These are phyloP conservation scores for Cucurbitaria berberidis DNA, from an alignment of 2,329 filamentous ascomycete genomes.

Conservation along the genomic window DNA sequence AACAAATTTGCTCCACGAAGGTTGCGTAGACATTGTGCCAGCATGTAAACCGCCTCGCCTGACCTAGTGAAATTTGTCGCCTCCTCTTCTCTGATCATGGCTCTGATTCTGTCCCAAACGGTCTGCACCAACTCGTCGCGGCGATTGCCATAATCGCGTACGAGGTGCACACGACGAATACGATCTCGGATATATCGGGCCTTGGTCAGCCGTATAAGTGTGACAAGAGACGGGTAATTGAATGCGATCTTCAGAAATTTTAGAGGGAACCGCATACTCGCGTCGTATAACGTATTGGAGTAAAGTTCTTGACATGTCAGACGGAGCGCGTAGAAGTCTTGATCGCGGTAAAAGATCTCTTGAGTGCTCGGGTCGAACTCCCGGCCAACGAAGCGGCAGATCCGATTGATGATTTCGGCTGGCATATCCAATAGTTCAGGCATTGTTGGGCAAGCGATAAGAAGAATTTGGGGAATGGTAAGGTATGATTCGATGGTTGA, in stretches of 20 bases:
- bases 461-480: neutral
- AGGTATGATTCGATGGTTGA: neutral
- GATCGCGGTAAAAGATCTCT: neutral
- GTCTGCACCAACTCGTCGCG: too few species aligned
- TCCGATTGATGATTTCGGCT: neutral
- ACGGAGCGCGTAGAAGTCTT: neutral
- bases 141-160: neutral
- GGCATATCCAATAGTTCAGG: neutral
- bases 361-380: neutral
- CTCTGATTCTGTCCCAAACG: too few species aligned
- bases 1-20: neutral
- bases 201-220: neutral
- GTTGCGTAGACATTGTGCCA: neutral
- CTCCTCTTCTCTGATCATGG: neutral
- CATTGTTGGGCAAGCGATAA: neutral
- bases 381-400: neutral
- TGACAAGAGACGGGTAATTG: neutral
- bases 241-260: neutral
- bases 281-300: neutral
- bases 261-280: neutral
- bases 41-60: neutral
- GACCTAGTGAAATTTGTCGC: neutral
- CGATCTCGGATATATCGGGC: neutral
- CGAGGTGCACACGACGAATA: neutral
- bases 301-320: neutral